A percentile compares a stretch with the other conserved stretches of the same genome.
phyloP scores from a whole-genome alignment of 2,329 filamentous ascomycete genomes.

The Beauveria scarabaeidicola region DNA sequence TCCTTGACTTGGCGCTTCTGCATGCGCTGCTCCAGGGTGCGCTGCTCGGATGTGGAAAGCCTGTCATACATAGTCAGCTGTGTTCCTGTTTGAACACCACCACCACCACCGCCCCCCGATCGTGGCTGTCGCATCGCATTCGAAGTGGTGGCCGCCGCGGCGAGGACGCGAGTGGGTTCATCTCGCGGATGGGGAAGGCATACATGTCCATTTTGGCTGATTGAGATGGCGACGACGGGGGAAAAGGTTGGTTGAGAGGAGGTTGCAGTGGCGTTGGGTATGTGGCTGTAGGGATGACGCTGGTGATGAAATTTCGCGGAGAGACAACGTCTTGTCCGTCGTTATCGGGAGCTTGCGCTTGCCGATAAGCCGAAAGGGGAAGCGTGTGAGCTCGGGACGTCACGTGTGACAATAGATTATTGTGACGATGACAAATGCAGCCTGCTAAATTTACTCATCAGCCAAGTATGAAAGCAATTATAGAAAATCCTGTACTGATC shows the following conservation, averaged over 20 bases:
- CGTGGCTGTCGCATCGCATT: not conserved
- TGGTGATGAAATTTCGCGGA: slow-evolving; percentile 9
- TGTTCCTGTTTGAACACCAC: not conserved
- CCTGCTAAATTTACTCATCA: too few species aligned
- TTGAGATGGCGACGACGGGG: slow-evolving; percentile 5
- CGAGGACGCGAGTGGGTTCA: not conserved
- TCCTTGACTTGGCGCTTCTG: slow-evolving; percentile 98
- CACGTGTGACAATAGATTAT: not conserved
- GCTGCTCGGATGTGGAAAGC: slow-evolving; percentile 73
- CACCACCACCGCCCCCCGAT: too few species aligned
- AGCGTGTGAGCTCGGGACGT: not conserved
- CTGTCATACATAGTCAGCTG: slow-evolving; percentile 21
- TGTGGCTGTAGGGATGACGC: not conserved
- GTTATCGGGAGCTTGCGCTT: slow-evolving; percentile 1
- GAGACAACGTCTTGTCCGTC: not conserved
- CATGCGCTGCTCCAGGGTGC: slow-evolving; percentile 88
- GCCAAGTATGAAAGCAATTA: too few species aligned
- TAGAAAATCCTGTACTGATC: too few species aligned
- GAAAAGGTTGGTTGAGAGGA: not conserved
- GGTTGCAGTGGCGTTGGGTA: not conserved
- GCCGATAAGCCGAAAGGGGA: slow-evolving; percentile 10
- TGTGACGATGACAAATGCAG: not conserved
- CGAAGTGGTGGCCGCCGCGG: not conserved
- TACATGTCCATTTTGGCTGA: slow-evolving; percentile 19
- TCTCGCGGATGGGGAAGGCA: not conserved